Percentiles rank a stretch among this genome's conserved stretches.
phyloP scores from a whole-genome alignment of 208 protist species.

The Crithidia sp. region DNA sequence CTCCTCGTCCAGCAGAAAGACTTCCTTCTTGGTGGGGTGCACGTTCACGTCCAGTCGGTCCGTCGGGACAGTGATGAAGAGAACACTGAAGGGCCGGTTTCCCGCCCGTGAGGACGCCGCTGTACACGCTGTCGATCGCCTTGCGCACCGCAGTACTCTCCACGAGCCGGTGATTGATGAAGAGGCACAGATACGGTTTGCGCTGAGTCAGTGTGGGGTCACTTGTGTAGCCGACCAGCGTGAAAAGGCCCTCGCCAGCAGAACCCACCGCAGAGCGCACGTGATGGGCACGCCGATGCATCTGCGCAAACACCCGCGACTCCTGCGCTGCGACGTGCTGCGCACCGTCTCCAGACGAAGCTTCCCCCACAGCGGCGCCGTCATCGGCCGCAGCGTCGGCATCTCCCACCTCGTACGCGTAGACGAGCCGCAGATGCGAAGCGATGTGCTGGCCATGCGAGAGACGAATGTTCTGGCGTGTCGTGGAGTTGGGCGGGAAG shows the following conservation, averaged over 20 bases:
- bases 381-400: background rate
- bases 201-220: conserved; percentile 67
- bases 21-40: conserved; percentile 98
- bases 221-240: conserved; percentile 81
- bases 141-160: conserved; percentile 82
- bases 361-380: background rate
- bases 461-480: conserved; percentile 76
- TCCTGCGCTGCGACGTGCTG: conserved; percentile 1
- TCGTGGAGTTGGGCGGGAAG: conserved; percentile 71
- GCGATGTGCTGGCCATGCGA: conserved; percentile 58
- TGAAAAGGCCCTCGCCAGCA: conserved; percentile 57
- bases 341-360: background rate
- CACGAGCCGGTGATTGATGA: conserved; percentile 89
- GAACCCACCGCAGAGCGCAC: conserved; percentile 38
- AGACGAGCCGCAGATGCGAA: conserved; percentile 63
- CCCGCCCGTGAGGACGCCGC: conserved; percentile 85
- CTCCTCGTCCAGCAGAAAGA: conserved; percentile 86
- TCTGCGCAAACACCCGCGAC: conserved; percentile 31
- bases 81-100: conserved; percentile 94
- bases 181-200: conserved; percentile 74
- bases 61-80: conserved; percentile 91
- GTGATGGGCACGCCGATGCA: conserved; percentile 18
- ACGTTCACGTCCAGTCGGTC: conserved; percentile 98
- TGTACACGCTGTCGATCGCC: conserved; percentile 92
- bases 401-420: conserved; percentile 37